Percentiles rank a stretch among this genome's conserved stretches.
Evolutionary conservation across 495 filamentous ascomycete genomes (phyloP).

Genomic region (Trichodelitschia bisporula): DNA sequence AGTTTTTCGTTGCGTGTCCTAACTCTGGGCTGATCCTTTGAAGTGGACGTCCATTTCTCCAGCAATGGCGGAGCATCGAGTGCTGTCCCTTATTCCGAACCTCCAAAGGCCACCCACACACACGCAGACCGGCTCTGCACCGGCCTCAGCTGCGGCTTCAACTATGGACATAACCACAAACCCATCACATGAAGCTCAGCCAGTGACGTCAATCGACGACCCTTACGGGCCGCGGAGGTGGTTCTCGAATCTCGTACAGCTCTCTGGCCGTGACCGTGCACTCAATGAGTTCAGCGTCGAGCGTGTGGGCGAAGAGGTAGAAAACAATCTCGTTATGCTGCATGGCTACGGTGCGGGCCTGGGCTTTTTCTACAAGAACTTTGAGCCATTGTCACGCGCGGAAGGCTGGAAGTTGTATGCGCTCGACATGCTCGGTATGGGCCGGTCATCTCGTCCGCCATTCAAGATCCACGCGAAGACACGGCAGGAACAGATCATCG

Average conservation of each 20-base stretch:
- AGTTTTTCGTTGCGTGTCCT: slow-evolving; percentile 9
- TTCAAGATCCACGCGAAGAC: slow-evolving; percentile 71
- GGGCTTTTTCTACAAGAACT: slow-evolving; percentile 96
- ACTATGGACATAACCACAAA: slow-evolving; percentile 11
- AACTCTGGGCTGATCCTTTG: slow-evolving; percentile 1
- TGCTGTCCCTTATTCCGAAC: slow-evolving; percentile 70
- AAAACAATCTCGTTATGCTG: slow-evolving; percentile 82
- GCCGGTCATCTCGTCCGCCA: slow-evolving; percentile 57
- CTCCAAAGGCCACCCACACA: slow-evolving; percentile 51
- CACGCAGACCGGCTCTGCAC: slow-evolving; percentile 33
- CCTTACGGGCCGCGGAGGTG: slow-evolving; percentile 71
- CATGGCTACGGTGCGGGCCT: slow-evolving; percentile 92
- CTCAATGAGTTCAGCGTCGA: slow-evolving; percentile 89
- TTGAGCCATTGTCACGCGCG: slow-evolving; percentile 54
- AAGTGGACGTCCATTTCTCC: slow-evolving; percentile 70
- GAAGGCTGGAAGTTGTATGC: slow-evolving; percentile 78
- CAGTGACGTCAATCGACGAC: slow-evolving; percentile 33
- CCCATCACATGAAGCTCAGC: slow-evolving; percentile 16
- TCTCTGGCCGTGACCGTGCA: slow-evolving; percentile 64
- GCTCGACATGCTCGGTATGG: slow-evolving; percentile 85
- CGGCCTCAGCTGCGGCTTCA: slow-evolving; percentile 15
- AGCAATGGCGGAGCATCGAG: slow-evolving; percentile 68
- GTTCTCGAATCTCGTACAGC: slow-evolving; percentile 59
- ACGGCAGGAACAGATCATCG: slow-evolving; percentile 53
- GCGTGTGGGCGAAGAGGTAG: slow-evolving; percentile 46